phyloP scores from a whole-genome alignment of 768 basidiomycete species.

The Rossbeevera mucosa region DNA sequence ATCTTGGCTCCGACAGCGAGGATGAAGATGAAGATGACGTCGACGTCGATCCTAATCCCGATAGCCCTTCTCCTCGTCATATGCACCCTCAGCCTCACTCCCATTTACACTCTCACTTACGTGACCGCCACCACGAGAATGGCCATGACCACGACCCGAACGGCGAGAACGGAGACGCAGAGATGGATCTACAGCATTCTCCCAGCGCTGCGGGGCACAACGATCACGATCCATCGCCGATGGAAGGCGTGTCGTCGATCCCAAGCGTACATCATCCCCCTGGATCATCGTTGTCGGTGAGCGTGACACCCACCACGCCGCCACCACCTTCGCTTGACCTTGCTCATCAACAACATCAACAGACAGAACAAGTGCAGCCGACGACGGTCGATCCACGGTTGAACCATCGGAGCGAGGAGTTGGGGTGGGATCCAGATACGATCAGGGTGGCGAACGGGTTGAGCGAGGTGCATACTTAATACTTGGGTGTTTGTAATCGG shows the following conservation, averaged over 20 bases:
- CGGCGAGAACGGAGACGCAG: constrained; percentile 8
- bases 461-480: constrained; percentile 17
- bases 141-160: constrained; percentile 1
- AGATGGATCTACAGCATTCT: constrained; percentile 26
- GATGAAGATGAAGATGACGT: constrained; percentile 8
- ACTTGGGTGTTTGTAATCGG: constrained; percentile 1
- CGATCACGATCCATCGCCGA: constrained; percentile 32
- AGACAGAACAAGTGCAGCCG: constrained; percentile 1
- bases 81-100: background rate
- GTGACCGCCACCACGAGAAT: background rate
- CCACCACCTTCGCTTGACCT: constrained; percentile 22
- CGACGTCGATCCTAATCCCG: background rate
- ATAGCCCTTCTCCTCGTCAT: background rate
- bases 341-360: background rate
- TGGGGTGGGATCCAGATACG: constrained; percentile 24
- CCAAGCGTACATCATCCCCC: constrained; percentile 9
- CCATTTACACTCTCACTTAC: background rate
- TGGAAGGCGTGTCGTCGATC: constrained; percentile 29
- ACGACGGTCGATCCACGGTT: constrained; percentile 25
- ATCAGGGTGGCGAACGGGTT: constrained; percentile 14
- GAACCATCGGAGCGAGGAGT: constrained; percentile 29
- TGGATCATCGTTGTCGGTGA: constrained; percentile 22
- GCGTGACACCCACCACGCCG: constrained; percentile 31
- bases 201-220: constrained; percentile 23
- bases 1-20: constrained; percentile 37